These are phyloP conservation scores for Periconia sp. DNA, from an alignment of 2,329 filamentous ascomycete genomes.

Conservation along the genomic window DNA sequence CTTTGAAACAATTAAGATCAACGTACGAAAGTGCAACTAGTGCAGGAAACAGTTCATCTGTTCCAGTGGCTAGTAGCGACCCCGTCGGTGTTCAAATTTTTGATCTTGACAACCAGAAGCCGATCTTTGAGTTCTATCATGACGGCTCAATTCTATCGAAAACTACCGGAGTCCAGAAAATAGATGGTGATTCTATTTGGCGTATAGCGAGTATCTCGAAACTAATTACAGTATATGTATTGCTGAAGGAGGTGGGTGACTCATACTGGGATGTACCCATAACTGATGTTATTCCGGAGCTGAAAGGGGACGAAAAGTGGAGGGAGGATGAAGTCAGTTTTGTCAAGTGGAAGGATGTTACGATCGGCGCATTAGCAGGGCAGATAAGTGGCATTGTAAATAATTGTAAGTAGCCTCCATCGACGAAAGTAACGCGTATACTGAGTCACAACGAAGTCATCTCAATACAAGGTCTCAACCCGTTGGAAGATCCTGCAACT, in stretches of 20 bases:
- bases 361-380: slow-evolving; percentile 35
- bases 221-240: slow-evolving; percentile 46
- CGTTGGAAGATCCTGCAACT: not conserved
- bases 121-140: slow-evolving; percentile 26
- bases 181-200: slow-evolving; percentile 51
- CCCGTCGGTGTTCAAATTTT: slow-evolving; percentile 21
- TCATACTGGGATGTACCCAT: slow-evolving; percentile 42
- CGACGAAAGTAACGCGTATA: not conserved
- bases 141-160: slow-evolving; percentile 48
- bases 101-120: slow-evolving; percentile 11
- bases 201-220: slow-evolving; percentile 50
- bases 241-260: slow-evolving; percentile 40
- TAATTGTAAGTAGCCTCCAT: slow-evolving; percentile 15
- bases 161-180: slow-evolving; percentile 39
- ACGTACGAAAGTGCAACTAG: slow-evolving; percentile 13
- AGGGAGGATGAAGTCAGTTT: slow-evolving; percentile 22
- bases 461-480: not conserved
- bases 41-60: slow-evolving; percentile 8
- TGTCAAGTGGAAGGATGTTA: slow-evolving; percentile 39
- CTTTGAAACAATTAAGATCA: slow-evolving; percentile 15
- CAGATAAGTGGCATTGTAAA: slow-evolving; percentile 37
- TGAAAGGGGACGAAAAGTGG: slow-evolving; percentile 15
- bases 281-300: slow-evolving; percentile 29
- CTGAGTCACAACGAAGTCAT: not conserved
- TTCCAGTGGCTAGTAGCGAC: slow-evolving; percentile 5